phyloP scores from a whole-genome alignment of 352 stramenopile genomes.

The Globisporangium middletonii region DNA sequence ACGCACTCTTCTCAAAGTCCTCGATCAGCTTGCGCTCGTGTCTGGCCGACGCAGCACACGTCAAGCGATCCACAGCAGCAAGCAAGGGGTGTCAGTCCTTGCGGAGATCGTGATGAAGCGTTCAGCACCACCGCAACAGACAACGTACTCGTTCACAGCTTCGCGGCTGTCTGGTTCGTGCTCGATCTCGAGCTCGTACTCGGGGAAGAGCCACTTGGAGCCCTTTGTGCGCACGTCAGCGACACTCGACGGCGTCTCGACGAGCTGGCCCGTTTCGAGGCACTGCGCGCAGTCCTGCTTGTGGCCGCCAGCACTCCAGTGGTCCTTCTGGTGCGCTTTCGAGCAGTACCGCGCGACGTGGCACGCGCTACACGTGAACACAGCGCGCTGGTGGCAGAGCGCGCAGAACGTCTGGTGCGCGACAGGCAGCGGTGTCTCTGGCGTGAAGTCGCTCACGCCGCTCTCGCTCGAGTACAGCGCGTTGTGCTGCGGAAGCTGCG shows the following conservation, averaged over 20 bases:
- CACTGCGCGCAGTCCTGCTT: conserved; percentile 57
- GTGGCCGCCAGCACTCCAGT: conserved; percentile 62
- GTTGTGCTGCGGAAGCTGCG: conserved; percentile 88
- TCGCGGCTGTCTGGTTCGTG: conserved; percentile 56
- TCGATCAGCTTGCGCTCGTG: conserved; percentile 67
- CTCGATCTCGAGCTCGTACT: conserved; percentile 77
- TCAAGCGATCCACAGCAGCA: no score
- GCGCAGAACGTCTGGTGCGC: conserved; percentile 26
- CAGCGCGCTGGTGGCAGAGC: conserved; percentile 56
- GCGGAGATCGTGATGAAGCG: no score
- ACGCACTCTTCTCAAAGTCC: conserved; percentile 61
- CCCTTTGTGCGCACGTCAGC: conserved; percentile 37
- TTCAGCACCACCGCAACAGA: no score
- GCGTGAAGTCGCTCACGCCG: conserved; percentile 23
- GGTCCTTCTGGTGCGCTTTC: conserved; percentile 74
- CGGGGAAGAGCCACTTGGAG: conserved; percentile 70
- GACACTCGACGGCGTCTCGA: conserved; percentile 28
- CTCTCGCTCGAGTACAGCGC: conserved; percentile 79
- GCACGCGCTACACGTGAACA: conserved; percentile 67
- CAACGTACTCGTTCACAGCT: conserved; percentile 53
- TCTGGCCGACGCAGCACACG: conserved; percentile 4
- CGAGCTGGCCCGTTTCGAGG: conserved; percentile 14
- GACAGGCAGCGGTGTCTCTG: conserved; percentile 1
- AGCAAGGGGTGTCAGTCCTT: no score
- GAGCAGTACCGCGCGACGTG: conserved; percentile 75